A percentile compares a stretch with the other conserved stretches of the same genome.
Evolutionary conservation across 331 rosid species (phyloP).

Genomic region (Dryas integrifolia): DNA sequence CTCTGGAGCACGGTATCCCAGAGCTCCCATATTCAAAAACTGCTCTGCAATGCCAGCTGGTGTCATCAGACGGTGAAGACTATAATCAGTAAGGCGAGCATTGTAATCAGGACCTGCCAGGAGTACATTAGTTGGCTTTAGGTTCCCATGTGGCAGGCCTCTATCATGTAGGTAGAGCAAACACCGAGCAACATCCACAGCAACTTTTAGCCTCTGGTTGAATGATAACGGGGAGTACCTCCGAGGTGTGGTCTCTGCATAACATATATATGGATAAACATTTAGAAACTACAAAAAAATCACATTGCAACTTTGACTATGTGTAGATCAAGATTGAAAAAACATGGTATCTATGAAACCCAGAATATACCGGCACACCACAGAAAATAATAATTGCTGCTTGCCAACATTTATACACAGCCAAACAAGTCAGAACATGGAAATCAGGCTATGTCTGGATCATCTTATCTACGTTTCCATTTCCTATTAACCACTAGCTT

Average conservation of each 20-base stretch:
- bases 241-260: conserved; percentile 87
- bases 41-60: conserved; percentile 86
- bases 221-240: conserved; percentile 79
- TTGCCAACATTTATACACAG: background rate
- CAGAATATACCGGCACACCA: background rate
- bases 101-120: conserved; percentile 61
- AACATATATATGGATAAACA: conserved; percentile 33
- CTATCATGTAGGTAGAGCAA: conserved; percentile 81
- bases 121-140: conserved; percentile 80
- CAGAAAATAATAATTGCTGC: background rate
- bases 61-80: conserved; percentile 93
- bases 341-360: conserved; percentile 7
- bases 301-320: conserved; percentile 13
- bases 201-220: conserved; percentile 72
- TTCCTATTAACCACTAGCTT: background rate
- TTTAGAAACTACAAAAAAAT: conserved; percentile 25
- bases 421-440: background rate
- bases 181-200: conserved; percentile 75
- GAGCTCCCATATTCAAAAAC: conserved; percentile 89
- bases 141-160: conserved; percentile 91
- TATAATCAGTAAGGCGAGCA: conserved; percentile 69
- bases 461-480: background rate
- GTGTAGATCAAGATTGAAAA: conserved; percentile 24
- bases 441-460: background rate
- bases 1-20: conserved; percentile 93